A percentile compares a stretch with the other conserved stretches of the same genome.
Conservation (phyloP, 2,329 filamentous ascomycete species). For the Fusarium sulawesiense region DNA sequence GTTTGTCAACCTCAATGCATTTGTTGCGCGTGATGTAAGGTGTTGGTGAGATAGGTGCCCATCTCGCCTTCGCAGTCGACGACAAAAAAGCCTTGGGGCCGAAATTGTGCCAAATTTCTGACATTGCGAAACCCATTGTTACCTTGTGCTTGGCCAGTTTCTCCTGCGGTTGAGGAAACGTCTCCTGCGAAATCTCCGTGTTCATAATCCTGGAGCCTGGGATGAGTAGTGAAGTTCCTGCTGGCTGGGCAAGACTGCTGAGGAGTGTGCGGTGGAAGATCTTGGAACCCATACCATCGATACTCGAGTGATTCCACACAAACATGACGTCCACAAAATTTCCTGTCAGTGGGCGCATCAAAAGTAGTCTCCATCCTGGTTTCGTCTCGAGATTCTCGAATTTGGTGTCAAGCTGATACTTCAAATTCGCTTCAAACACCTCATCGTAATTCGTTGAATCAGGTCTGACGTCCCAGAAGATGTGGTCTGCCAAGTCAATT, state of each 20-base stretch:
- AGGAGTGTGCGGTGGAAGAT: background rate
- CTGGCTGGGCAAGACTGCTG: background rate
- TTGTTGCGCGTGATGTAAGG: background rate
- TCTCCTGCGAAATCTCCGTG: background rate
- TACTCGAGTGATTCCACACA: background rate
- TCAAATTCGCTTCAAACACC: background rate
- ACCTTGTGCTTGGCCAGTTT: constrained; percentile 6
- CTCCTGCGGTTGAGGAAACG: constrained; percentile 13
- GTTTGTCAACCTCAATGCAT: rapidly evolving
- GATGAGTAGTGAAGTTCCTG: background rate
- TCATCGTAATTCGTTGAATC: background rate
- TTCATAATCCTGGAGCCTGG: background rate
- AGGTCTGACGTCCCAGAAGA: background rate
- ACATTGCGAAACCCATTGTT: background rate
- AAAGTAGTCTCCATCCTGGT: constrained; percentile 2
- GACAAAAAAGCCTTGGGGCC: background rate
- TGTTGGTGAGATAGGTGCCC: background rate
- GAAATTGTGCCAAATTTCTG: constrained; percentile 6
- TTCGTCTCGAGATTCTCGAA: background rate
- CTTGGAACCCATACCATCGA: constrained; percentile 1
- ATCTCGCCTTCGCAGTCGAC: background rate
- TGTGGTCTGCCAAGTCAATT: constrained; percentile 3
- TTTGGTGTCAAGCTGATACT: constrained; percentile 4
- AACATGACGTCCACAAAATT: constrained; percentile 11
- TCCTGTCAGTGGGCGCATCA: background rate